Conservation (phyloP, 371 early-diverging fungal species). For the Apophysomyces trapeziformis region DNA sequence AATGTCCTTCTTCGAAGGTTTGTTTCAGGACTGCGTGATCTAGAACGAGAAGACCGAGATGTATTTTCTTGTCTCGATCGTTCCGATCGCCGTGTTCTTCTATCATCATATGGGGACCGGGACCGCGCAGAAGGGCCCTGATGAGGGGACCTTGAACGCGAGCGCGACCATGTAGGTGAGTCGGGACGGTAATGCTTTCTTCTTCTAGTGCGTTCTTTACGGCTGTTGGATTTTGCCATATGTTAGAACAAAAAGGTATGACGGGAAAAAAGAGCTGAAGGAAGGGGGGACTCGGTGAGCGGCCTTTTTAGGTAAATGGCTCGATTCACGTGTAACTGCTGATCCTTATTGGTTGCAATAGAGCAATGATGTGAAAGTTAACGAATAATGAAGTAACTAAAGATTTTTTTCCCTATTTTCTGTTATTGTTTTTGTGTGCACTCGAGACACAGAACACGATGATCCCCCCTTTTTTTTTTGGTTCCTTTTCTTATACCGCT, state of each 20-base stretch:
- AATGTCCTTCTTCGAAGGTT: background rate
- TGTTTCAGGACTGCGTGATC: conserved; percentile 9
- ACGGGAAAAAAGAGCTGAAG: background rate
- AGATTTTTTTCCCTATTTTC: background rate
- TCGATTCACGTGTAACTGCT: background rate
- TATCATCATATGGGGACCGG: conserved; percentile 4
- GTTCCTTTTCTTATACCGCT: no score
- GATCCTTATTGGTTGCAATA: background rate
- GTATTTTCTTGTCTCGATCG: background rate
- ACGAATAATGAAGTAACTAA: background rate
- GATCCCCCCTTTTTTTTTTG: no score
- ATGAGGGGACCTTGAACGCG: conserved; percentile 1
- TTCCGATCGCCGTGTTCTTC: conserved; percentile 5
- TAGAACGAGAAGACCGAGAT: conserved; percentile 4
- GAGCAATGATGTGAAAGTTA: background rate
- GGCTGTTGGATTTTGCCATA: conserved; percentile 1
- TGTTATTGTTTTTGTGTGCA: no score
- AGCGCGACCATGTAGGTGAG: conserved; percentile 2
- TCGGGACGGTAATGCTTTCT: conserved; percentile 3
- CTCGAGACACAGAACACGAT: no score
- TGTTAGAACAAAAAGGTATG: background rate
- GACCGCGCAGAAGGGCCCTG: background rate
- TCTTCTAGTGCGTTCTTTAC: background rate
- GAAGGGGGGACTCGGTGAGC: background rate
- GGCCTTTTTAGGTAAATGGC: background rate